Conservation (phyloP, 106 monocot genomes). For the Dioscorea alata region DNA sequence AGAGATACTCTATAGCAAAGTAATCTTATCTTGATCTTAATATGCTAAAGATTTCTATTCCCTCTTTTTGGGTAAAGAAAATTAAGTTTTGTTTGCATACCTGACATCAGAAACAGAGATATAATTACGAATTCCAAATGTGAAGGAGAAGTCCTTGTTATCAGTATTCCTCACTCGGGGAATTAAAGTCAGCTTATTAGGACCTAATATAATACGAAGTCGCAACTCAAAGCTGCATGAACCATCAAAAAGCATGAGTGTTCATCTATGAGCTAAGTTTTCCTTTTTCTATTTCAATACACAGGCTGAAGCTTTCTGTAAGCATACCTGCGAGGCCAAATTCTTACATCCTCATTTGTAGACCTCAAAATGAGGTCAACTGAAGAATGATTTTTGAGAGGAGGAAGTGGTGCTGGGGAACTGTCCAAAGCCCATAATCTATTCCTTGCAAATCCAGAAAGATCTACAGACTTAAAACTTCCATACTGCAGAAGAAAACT, state of each 20-base stretch:
- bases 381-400: conserved; percentile 32
- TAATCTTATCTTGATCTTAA: too few relatives aligned
- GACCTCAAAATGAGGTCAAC: conserved; percentile 58
- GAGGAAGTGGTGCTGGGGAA: conserved; percentile 28
- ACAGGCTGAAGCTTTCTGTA: not conserved
- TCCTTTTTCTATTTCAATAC: not conserved
- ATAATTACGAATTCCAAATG: conserved; percentile 50
- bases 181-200: conserved; percentile 49
- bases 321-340: conserved; percentile 53
- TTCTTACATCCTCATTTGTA: conserved; percentile 45
- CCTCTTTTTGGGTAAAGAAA: too few relatives aligned
- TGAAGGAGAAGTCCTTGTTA: conserved; percentile 45
- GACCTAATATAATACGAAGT: conserved; percentile 36
- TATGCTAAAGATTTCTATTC: too few relatives aligned
- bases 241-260: conserved; percentile 7
- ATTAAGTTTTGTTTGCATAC: conserved; percentile 8
- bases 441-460: conserved; percentile 65
- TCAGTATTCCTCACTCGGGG: conserved; percentile 57
- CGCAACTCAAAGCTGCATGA: conserved; percentile 64
- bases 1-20: too few relatives aligned
- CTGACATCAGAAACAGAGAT: conserved; percentile 64
- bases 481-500: conserved; percentile 38
- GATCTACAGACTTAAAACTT: conserved; percentile 37
- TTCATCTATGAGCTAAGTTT: not conserved
- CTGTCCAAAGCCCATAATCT: conserved; percentile 51